Conservation (phyloP, 805 yeast genomes). For the Wickerhamomyces sydowiorum region DNA sequence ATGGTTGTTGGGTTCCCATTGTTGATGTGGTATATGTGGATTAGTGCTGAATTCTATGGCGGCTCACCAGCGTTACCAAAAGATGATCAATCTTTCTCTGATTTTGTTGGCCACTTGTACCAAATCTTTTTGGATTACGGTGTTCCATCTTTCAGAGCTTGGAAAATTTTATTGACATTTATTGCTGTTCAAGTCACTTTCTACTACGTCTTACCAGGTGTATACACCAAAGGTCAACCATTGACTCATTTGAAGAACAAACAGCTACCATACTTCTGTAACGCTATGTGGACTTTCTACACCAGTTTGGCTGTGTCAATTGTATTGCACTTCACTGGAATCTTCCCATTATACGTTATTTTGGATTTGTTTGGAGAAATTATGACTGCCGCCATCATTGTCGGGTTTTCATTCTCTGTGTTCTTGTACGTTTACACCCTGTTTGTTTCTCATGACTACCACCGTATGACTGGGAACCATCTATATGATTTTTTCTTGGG, state of each 20-base stretch:
- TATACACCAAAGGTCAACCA: slow-evolving; percentile 94
- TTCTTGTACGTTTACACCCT: slow-evolving; percentile 66
- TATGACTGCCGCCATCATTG: slow-evolving; percentile 84
- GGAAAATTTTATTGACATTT: slow-evolving; percentile 69
- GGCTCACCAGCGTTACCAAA: slow-evolving; percentile 71
- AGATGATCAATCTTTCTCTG: slow-evolving; percentile 38
- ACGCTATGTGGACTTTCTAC: slow-evolving; percentile 84
- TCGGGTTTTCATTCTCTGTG: slow-evolving; percentile 69
- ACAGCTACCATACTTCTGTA: slow-evolving; percentile 89
- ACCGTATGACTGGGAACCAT: slow-evolving; percentile 86
- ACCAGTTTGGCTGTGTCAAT: slow-evolving; percentile 52
- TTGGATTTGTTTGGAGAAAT: slow-evolving; percentile 84
- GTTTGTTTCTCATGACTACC: slow-evolving; percentile 65
- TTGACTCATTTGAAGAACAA: slow-evolving; percentile 72
- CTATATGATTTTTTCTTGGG: slow-evolving; percentile 95
- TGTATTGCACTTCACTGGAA: slow-evolving; percentile 63
- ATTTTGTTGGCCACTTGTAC: slow-evolving; percentile 41
- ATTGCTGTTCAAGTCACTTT: slow-evolving; percentile 63
- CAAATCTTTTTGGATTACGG: slow-evolving; percentile 45
- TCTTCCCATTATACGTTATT: slow-evolving; percentile 68
- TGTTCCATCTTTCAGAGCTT: slow-evolving; percentile 53
- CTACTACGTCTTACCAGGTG: slow-evolving; percentile 84
- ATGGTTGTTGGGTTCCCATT: slow-evolving; percentile 93
- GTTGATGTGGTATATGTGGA: slow-evolving; percentile 96
- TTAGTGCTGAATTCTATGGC: slow-evolving; percentile 72